These are phyloP conservation scores for Naegleria fowleri DNA, from an alignment of 208 protist species.

Conservation along the genomic window DNA sequence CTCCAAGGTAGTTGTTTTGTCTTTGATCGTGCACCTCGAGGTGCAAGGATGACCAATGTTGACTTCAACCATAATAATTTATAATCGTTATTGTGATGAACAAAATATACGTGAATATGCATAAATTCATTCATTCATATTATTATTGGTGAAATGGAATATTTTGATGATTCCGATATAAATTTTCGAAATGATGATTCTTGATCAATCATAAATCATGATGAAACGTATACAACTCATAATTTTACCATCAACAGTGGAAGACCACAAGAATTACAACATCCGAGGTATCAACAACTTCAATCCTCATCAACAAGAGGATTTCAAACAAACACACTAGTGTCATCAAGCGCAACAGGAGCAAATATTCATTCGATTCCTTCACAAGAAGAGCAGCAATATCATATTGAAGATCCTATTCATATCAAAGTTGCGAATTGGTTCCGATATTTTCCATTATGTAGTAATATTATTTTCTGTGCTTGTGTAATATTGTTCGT, in stretches of 20 bases:
- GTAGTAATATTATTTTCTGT: not conserved
- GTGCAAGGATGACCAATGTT: no score
- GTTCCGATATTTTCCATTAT: not conserved
- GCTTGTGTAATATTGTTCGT: not conserved
- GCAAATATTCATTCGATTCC: not conserved
- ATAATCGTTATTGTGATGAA: no score
- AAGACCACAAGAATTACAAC: not conserved
- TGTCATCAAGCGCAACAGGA: not conserved
- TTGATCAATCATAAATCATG: no score
- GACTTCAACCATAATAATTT: no score
- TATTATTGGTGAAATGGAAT: no score
- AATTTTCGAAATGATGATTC: no score
- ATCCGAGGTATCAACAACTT: not conserved
- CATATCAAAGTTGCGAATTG: not conserved
- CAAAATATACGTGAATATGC: no score
- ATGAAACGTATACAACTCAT: no score
- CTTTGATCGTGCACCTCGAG: no score
- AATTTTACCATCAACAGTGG: no score
- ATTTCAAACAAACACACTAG: not conserved
- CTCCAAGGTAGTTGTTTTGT: not conserved
- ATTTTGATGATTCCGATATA: no score
- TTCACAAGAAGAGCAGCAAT: not conserved
- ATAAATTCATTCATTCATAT: no score
- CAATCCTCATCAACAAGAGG: not conserved
- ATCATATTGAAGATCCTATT: conserved; percentile 4